phyloP scores from a whole-genome alignment of 495 filamentous ascomycete genomes.

The Penicillium mononematosum region DNA sequence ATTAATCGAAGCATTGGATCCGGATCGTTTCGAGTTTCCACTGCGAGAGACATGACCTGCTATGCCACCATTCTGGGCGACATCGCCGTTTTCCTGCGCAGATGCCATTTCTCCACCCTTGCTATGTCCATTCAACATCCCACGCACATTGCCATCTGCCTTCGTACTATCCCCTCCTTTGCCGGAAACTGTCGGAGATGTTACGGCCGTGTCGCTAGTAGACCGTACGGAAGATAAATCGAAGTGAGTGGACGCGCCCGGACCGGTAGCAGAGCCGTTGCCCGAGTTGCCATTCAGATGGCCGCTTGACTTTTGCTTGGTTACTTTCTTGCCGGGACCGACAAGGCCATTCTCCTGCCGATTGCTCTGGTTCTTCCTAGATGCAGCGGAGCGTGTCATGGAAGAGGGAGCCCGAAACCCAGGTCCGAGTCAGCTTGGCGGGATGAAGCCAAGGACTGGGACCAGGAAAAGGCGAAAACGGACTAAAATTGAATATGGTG shows the following conservation, averaged over 20 bases:
- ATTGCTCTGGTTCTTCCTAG: constrained; percentile 61
- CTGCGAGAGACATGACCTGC: constrained; percentile 35
- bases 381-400: constrained; percentile 76
- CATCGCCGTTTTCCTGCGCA: constrained; percentile 38
- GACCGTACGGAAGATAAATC: constrained; percentile 46
- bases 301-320: constrained; percentile 63
- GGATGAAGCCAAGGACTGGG: constrained; percentile 51
- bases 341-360: constrained; percentile 86
- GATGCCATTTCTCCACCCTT: constrained; percentile 44
- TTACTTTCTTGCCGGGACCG: constrained; percentile 78
- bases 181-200: constrained; percentile 38
- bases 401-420: constrained; percentile 48
- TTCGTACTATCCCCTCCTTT: constrained; percentile 36
- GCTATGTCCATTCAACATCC: constrained; percentile 40
- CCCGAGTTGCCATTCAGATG: constrained; percentile 56
- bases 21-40: constrained; percentile 59
- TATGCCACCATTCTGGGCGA: constrained; percentile 37
- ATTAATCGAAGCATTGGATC: constrained; percentile 58
- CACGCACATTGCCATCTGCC: constrained; percentile 38
- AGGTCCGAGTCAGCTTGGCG: constrained; percentile 56
- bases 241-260: constrained; percentile 44
- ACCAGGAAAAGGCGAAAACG: constrained; percentile 35
- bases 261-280: constrained; percentile 47
- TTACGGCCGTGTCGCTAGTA: constrained; percentile 40
- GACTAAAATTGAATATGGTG: constrained; percentile 9